Evolutionary conservation across 345 rosid genomes (phyloP).

Genomic region (Iberis pinnata): DNA sequence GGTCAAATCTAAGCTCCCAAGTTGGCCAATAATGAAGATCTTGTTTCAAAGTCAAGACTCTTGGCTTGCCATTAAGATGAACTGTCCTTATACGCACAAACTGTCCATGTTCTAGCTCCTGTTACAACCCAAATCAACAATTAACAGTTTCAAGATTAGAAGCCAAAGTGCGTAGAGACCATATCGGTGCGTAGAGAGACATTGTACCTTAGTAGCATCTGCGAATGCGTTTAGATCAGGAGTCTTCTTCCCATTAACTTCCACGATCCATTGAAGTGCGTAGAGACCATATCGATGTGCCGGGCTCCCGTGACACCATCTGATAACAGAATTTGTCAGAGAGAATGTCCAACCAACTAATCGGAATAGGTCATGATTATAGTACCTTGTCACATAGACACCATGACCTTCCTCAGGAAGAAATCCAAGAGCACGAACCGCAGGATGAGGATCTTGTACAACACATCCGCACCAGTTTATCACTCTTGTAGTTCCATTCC

Average conservation of each 20-base stretch:
- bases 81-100: slow-evolving; percentile 79
- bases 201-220: slow-evolving; percentile 60
- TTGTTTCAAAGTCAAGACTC: slow-evolving; percentile 80
- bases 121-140: slow-evolving; percentile 17
- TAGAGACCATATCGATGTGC: slow-evolving; percentile 75
- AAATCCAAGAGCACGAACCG: slow-evolving; percentile 98
- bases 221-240: slow-evolving; percentile 75
- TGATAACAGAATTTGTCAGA: slow-evolving; percentile 23
- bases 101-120: slow-evolving; percentile 79
- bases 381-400: slow-evolving; percentile 75
- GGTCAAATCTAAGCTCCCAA: slow-evolving; percentile 83
- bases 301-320: slow-evolving; percentile 97
- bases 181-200: too few species aligned
- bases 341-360: neutral
- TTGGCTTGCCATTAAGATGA: slow-evolving; percentile 85
- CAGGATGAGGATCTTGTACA: slow-evolving; percentile 87
- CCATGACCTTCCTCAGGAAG: slow-evolving; percentile 98
- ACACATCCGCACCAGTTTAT: slow-evolving; percentile 93
- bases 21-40: slow-evolving; percentile 97
- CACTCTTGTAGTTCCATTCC: slow-evolving; percentile 71
- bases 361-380: neutral
- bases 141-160: neutral
- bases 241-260: slow-evolving; percentile 76
- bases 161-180: too few species aligned
- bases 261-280: slow-evolving; percentile 92